phyloP scores from a whole-genome alignment of 306 rosid species.

The Gastrolobium bilobum region DNA sequence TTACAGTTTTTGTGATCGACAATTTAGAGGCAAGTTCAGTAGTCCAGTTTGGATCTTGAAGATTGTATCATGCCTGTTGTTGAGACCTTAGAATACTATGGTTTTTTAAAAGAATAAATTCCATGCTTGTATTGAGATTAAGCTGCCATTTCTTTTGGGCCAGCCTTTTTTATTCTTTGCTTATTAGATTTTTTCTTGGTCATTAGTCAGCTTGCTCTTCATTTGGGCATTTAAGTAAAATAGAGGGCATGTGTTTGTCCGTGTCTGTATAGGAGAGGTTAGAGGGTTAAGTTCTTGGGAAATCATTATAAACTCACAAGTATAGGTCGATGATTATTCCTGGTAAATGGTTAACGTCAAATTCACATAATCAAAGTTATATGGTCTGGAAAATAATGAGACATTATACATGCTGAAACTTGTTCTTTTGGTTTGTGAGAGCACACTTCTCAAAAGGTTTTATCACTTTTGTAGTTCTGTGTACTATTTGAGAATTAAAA shows the following conservation, averaged over 20 bases:
- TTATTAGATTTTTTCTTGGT: neutral
- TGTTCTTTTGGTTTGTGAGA: neutral
- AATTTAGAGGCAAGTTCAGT: neutral
- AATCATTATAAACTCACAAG: conserved; percentile 7
- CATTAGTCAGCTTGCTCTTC: conserved; percentile 5
- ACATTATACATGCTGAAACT: conserved; percentile 12
- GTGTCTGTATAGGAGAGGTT: neutral
- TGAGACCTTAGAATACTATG: neutral
- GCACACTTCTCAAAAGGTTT: neutral
- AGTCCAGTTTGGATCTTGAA: conserved; percentile 2
- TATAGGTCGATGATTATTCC: neutral
- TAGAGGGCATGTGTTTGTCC: neutral
- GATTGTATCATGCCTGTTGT: conserved; percentile 13
- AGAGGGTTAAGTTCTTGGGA: neutral
- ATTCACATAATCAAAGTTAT: neutral
- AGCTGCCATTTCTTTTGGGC: neutral
- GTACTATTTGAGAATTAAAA: conserved; percentile 2
- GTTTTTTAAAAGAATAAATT: neutral
- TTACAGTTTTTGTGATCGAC: neutral
- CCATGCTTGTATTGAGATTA: conserved; percentile 11
- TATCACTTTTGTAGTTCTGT: neutral
- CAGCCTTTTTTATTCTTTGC: conserved; percentile 16
- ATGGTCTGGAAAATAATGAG: neutral
- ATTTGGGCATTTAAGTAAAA: neutral
- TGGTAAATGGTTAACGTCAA: conserved; percentile 3